Evolutionary conservation across 352 stramenopile species (phyloP).

Genomic region (Phytophthora agathidicida): DNA sequence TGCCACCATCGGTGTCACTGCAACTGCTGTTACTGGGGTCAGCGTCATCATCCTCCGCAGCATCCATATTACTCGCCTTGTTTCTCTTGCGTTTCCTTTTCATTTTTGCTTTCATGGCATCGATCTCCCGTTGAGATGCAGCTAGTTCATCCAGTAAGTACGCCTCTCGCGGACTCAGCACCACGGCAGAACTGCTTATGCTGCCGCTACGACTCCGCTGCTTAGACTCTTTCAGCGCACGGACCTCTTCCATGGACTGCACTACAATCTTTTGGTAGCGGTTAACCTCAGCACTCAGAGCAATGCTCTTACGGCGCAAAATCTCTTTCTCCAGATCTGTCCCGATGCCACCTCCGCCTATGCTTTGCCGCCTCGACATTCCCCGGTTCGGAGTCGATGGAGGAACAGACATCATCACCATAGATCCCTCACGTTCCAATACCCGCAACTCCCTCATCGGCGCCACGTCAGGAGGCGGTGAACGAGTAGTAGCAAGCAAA

Average conservation of each 20-base stretch:
- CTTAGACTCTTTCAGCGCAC: constrained; percentile 39
- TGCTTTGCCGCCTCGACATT: constrained; percentile 5
- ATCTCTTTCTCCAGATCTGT: constrained; percentile 45
- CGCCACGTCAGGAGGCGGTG: neutral
- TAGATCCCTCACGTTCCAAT: constrained; percentile 13
- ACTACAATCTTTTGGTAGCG: constrained; percentile 50
- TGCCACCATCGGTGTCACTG: constrained; percentile 9
- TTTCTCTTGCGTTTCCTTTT: constrained; percentile 22
- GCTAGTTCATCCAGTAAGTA: constrained; percentile 44
- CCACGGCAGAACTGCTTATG: constrained; percentile 14
- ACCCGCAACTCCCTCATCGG: neutral
- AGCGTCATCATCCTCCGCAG: neutral
- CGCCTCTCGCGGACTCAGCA: constrained; percentile 32
- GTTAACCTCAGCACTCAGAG: constrained; percentile 41
- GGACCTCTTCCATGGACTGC: constrained; percentile 47
- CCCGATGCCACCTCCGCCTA: constrained; percentile 1
- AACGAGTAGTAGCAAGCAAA: neutral
- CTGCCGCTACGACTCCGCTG: constrained; percentile 34
- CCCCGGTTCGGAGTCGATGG: constrained; percentile 25
- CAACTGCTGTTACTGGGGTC: constrained; percentile 11
- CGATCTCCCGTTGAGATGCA: constrained; percentile 30
- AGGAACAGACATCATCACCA: neutral
- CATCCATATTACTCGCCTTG: constrained; percentile 7
- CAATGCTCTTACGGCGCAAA: constrained; percentile 40
- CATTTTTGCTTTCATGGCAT: constrained; percentile 28